Base-by-base conservation (phyloP, 805 yeast genomes). In the Saccharomycopsis sp. region DNA sequence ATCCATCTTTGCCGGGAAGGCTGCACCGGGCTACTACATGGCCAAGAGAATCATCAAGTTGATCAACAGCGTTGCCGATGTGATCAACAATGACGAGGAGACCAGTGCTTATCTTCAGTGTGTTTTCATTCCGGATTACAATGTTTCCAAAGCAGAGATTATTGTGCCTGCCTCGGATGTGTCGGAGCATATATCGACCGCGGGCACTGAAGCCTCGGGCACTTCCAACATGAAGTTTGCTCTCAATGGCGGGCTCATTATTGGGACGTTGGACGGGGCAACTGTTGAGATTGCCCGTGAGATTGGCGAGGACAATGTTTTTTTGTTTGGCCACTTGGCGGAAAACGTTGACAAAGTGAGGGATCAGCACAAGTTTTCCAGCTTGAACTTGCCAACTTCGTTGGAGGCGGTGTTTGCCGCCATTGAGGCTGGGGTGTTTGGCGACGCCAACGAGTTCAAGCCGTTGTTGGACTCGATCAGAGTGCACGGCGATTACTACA, bases 11-110 rank as follows among this genome's bases (percentile, higher is more conserved):
- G 96, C 96, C 51, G 96, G 96, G 57, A 87, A 88, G 63, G 82
- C 94, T 45, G 96, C 96, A 8, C 96, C 96, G n/a, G 96, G 96
- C 50, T 87, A 87, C 61, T 87, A 84, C 65, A 84, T 87, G 77
- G 96, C 96, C 45, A 87, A 87, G 63, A 73, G 82, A 44, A 83
- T 87, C 55, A 88, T 87, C 58, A 85, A 86, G 61, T 69, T 87
- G 60, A 73, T 87, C 56, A 87, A 83, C 59, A 63, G 82, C 40
- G 96, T 86, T 29, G 79, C 83, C 23, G 77, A 74, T 4, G 89
- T 85, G 37, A 76, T 87, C 48, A 87, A 87, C 62, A 70, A 69
- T 46, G 96, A 87, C 57, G 61, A 69, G 1, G 88, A 80, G 21
- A 69, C 85, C 55, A 83, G 72, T 27, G 81, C 80, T 52, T 66